phyloP scores from a whole-genome alignment of 2,329 filamentous ascomycete genomes.

The Metarhizium album region DNA sequence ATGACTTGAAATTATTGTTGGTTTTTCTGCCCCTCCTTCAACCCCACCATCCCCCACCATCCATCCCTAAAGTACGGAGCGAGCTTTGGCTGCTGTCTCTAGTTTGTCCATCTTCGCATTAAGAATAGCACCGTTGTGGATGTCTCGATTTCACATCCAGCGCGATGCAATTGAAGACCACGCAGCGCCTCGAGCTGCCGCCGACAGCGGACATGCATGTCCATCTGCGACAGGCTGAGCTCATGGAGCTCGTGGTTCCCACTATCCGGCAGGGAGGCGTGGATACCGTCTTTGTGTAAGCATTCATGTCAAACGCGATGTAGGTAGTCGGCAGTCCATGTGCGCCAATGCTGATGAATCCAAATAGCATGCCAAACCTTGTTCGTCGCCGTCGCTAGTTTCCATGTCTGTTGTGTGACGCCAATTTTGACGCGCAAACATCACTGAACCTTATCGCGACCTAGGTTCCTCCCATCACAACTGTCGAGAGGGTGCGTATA shows the following conservation, averaged over 20 bases:
- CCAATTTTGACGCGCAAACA: neutral
- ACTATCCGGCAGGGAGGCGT: constrained; percentile 50
- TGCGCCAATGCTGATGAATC: neutral
- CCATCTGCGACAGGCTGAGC: constrained; percentile 57
- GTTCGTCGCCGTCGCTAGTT: constrained; percentile 17
- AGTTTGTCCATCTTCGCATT: neutral
- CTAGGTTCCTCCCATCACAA: constrained; percentile 44
- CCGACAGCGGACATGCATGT: constrained; percentile 60
- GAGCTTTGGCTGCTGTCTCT: neutral
- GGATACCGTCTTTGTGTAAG: constrained; percentile 45
- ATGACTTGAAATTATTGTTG: no score
- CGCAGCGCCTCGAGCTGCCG: constrained; percentile 36
- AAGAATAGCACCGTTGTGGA: neutral
- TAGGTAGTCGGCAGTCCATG: neutral
- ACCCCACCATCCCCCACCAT: neutral
- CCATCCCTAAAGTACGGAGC: no score
- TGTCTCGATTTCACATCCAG: neutral
- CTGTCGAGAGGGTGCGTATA: constrained; percentile 28
- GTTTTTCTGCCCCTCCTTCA: neutral
- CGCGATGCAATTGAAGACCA: constrained; percentile 6
- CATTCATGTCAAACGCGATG: neutral
- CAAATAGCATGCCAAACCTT: constrained; percentile 47
- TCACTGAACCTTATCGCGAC: neutral
- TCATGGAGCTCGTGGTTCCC: constrained; percentile 47
- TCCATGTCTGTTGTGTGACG: neutral